A percentile compares a stretch with the other conserved stretches of the same genome.
phyloP scores from a whole-genome alignment of 306 rosid genomes.

The Cicer pinnatifidum region DNA sequence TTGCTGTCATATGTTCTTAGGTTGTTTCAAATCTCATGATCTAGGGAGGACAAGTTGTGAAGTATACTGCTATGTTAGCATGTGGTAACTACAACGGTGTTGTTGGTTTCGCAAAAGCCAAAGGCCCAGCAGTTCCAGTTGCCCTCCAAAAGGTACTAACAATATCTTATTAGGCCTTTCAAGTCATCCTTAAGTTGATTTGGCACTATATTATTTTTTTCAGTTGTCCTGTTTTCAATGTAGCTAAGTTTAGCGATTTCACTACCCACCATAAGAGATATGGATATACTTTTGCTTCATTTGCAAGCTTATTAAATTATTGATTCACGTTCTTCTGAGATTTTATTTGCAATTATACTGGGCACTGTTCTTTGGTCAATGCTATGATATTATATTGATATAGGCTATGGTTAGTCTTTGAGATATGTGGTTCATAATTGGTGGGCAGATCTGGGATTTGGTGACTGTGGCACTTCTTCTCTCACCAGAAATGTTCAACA shows the following conservation, averaged over 20 bases:
- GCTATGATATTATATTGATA: slow-evolving; percentile 9
- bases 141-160: slow-evolving; percentile 85
- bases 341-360: background rate
- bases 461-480: slow-evolving; percentile 3
- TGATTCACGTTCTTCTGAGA: background rate
- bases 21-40: slow-evolving; percentile 41
- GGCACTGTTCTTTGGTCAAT: slow-evolving; percentile 21
- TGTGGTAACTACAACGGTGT: slow-evolving; percentile 95
- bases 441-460: slow-evolving; percentile 5
- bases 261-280: background rate
- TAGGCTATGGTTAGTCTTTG: slow-evolving; percentile 10
- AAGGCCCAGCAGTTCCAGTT: slow-evolving; percentile 80
- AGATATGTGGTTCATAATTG: slow-evolving; percentile 26
- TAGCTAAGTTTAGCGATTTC: slow-evolving; percentile 24
- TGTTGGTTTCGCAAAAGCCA: slow-evolving; percentile 91
- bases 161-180: slow-evolving; percentile 37
- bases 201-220: slow-evolving; percentile 25
- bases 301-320: background rate
- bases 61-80: slow-evolving; percentile 82
- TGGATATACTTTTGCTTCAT: slow-evolving; percentile 31
- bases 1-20: slow-evolving; percentile 28
- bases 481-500: slow-evolving; percentile 13
- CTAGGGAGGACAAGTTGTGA: slow-evolving; percentile 90
- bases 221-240: slow-evolving; percentile 6
- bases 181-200: slow-evolving; percentile 32